Evolutionary conservation across 2,329 filamentous ascomycete species (phyloP).

Genomic region (Leptographium lundbergii): DNA sequence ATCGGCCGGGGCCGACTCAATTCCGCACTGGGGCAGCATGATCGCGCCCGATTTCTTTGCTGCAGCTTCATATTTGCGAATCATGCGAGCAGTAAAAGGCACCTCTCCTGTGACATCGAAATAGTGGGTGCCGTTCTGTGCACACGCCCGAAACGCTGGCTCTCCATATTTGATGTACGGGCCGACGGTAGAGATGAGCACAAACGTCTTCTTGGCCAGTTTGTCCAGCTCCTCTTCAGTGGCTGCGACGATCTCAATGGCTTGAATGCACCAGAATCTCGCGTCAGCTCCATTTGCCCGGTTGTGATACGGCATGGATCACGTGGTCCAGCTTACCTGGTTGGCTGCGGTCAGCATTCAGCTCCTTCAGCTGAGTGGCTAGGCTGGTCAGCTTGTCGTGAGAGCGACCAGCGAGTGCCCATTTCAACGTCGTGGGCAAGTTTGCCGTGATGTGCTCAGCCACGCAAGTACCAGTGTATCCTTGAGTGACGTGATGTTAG

Average conservation of each 20-base stretch:
- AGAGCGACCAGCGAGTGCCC: slow-evolving; percentile 82
- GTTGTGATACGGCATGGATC: no score
- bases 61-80: slow-evolving; percentile 40
- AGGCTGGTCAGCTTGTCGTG: slow-evolving; percentile 58
- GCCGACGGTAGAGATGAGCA: slow-evolving; percentile 46
- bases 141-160: slow-evolving; percentile 46
- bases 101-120: slow-evolving; percentile 50
- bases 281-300: neutral
- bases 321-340: slow-evolving; percentile 38
- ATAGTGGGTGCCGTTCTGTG: slow-evolving; percentile 51
- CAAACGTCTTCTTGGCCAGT: slow-evolving; percentile 42
- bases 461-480: slow-evolving; percentile 71
- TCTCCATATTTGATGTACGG: slow-evolving; percentile 47
- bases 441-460: slow-evolving; percentile 61
- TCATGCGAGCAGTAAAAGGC: slow-evolving; percentile 46
- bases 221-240: slow-evolving; percentile 30
- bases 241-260: slow-evolving; percentile 39
- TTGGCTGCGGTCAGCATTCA: slow-evolving; percentile 56
- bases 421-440: slow-evolving; percentile 66
- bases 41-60: slow-evolving; percentile 43
- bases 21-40: slow-evolving; percentile 47
- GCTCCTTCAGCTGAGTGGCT: slow-evolving; percentile 49
- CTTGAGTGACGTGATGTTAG: slow-evolving; percentile 24
- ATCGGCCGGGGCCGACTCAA: slow-evolving; percentile 52
- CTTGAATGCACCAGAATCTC: slow-evolving; percentile 16